These are phyloP conservation scores for Heterobasidion irregulare DNA, from an alignment of 1,284 basidiomycete genomes.

Conservation along the genomic window DNA sequence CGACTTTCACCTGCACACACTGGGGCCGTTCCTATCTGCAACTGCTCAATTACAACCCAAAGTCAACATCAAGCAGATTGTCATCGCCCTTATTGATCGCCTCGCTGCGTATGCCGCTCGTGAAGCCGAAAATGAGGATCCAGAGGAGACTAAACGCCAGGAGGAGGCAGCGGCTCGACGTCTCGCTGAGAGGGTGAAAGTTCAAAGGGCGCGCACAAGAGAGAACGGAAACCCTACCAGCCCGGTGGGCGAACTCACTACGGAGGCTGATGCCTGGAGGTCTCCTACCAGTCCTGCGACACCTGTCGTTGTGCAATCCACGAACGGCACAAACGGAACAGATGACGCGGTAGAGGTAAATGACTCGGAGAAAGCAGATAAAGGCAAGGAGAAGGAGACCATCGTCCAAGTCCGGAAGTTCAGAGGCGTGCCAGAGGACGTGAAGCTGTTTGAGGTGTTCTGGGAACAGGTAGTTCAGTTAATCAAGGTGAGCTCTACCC, in stretches of 20 bases:
- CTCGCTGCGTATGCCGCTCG: slow-evolving; percentile 89
- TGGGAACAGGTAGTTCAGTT: slow-evolving; percentile 98
- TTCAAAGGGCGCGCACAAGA: slow-evolving; percentile 54
- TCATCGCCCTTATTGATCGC: slow-evolving; percentile 93
- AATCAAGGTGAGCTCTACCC: slow-evolving; percentile 64
- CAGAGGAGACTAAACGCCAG: slow-evolving; percentile 83
- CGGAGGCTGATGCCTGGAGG: slow-evolving; percentile 19
- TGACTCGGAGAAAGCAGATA: slow-evolving; percentile 29
- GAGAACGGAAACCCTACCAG: slow-evolving; percentile 32
- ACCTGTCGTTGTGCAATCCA: not conserved
- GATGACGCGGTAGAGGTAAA: slow-evolving; percentile 23
- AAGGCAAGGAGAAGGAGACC: slow-evolving; percentile 40
- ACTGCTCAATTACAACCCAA: slow-evolving; percentile 92
- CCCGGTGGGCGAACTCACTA: slow-evolving; percentile 12
- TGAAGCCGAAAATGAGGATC: slow-evolving; percentile 89
- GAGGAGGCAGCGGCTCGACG: slow-evolving; percentile 86
- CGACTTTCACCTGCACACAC: slow-evolving; percentile 90
- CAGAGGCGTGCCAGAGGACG: slow-evolving; percentile 88
- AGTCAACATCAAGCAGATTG: slow-evolving; percentile 95
- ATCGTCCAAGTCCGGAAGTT: slow-evolving; percentile 60
- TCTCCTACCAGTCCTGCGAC: slow-evolving; percentile 12
- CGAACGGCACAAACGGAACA: slow-evolving; percentile 6
- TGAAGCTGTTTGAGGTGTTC: slow-evolving; percentile 92
- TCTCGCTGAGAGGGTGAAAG: slow-evolving; percentile 78
- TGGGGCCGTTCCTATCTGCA: slow-evolving; percentile 88